Evolutionary conservation across 176 grass and related monocot genomes (phyloP).

Genomic region (Phoenix dactylifera): DNA sequence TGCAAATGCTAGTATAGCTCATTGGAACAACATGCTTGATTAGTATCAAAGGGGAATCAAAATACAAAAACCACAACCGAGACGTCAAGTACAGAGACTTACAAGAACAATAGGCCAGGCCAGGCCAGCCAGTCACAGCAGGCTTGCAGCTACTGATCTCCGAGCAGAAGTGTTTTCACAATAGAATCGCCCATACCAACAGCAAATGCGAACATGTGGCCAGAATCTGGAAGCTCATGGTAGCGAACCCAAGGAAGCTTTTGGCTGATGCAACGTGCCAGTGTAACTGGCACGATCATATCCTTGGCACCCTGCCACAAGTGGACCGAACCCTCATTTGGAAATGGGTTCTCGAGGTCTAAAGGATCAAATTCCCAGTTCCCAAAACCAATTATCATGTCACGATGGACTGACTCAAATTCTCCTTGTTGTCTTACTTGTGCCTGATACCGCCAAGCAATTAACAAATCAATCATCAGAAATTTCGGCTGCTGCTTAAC

Average conservation of each 20-base stretch:
- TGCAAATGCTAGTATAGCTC: no score
- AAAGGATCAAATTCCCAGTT: slow-evolving; percentile 62
- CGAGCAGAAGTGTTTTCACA: slow-evolving; percentile 37
- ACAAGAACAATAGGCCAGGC: no score
- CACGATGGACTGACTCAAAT: slow-evolving; percentile 43
- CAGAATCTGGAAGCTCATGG: slow-evolving; percentile 62
- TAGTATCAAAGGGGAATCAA: no score
- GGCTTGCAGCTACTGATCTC: slow-evolving; percentile 3
- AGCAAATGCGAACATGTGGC: slow-evolving; percentile 55
- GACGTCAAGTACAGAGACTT: no score
- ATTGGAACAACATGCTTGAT: no score
- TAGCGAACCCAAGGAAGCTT: slow-evolving; percentile 61
- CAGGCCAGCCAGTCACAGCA: no score
- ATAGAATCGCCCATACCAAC: slow-evolving; percentile 59
- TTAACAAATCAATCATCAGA: background rate
- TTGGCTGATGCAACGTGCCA: slow-evolving; percentile 56
- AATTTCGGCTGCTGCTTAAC: no score
- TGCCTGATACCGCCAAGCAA: slow-evolving; percentile 19
- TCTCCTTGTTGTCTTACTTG: slow-evolving; percentile 56
- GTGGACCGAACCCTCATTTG: slow-evolving; percentile 50
- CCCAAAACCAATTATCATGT: slow-evolving; percentile 62
- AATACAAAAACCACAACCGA: no score
- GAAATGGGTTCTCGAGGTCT: slow-evolving; percentile 73
- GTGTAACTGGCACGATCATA: slow-evolving; percentile 47
- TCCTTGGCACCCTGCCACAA: slow-evolving; percentile 78